phyloP scores from a whole-genome alignment of 1,284 basidiomycete genomes.

The Phellopilus nigrolimitatus region DNA sequence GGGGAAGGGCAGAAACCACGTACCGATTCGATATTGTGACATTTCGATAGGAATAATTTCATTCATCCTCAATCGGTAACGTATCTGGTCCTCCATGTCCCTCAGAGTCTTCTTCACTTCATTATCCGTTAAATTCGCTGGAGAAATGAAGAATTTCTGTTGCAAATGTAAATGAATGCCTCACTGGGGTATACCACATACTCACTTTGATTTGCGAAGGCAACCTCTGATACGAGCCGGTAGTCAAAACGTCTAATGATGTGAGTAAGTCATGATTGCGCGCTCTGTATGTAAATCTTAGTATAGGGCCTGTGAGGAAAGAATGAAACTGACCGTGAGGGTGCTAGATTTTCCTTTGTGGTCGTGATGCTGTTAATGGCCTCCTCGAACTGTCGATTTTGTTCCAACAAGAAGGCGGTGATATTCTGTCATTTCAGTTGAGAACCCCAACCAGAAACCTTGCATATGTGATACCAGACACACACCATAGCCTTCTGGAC shows the following conservation, averaged over 20 bases:
- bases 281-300: constrained; percentile 43
- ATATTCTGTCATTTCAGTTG: constrained; percentile 53
- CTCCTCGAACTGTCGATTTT: constrained; percentile 78
- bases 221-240: constrained; percentile 75
- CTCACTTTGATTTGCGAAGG: constrained; percentile 73
- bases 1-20: constrained; percentile 22
- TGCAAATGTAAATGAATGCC: constrained; percentile 21
- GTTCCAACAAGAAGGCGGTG: constrained; percentile 76
- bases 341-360: constrained; percentile 62
- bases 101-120: constrained; percentile 61
- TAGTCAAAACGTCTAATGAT: constrained; percentile 80
- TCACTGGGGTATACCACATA: constrained; percentile 16
- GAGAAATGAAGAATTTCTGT: constrained; percentile 64
- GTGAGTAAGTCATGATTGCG: constrained; percentile 89
- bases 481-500: constrained; percentile 81
- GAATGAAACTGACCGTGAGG: constrained; percentile 47
- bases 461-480: constrained; percentile 2
- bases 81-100: constrained; percentile 73
- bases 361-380: constrained; percentile 61
- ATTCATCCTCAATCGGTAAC: constrained; percentile 67
- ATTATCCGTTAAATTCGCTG: constrained; percentile 60
- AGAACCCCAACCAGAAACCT: not conserved
- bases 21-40: constrained; percentile 67
- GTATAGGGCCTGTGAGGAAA: not conserved
- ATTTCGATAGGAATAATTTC: constrained; percentile 76